Evolutionary conservation across 345 rosid species (phyloP).

Genomic region (Lumnitzera littorea): DNA sequence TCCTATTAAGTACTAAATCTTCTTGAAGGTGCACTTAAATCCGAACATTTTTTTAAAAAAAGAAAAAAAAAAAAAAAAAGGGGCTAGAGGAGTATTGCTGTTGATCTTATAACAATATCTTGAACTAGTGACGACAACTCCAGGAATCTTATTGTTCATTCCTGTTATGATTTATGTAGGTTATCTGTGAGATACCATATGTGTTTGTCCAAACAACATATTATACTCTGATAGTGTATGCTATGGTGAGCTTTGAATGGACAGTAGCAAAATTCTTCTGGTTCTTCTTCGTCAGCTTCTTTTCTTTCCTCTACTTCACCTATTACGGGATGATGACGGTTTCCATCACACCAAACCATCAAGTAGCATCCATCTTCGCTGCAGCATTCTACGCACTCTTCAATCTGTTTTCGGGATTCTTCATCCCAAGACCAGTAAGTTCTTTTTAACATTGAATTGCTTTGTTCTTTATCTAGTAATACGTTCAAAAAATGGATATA

Average conservation of each 20-base stretch:
- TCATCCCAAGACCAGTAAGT: conserved; percentile 38
- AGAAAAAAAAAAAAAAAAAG: too few relatives aligned
- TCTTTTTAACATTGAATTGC: not conserved
- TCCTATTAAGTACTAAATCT: too few relatives aligned
- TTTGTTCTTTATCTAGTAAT: too few relatives aligned
- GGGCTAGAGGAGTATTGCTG: too few relatives aligned
- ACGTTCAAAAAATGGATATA: too few relatives aligned
- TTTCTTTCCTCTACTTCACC: conserved; percentile 51
- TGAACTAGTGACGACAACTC: not conserved
- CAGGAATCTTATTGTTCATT: not conserved
- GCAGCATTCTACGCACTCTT: conserved; percentile 37
- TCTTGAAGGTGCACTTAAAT: too few relatives aligned
- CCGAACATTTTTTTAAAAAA: too few relatives aligned
- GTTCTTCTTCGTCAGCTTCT: conserved; percentile 32
- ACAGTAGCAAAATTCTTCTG: conserved; percentile 37
- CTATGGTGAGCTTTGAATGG: conserved; percentile 43
- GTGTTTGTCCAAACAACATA: conserved; percentile 28
- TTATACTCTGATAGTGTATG: conserved; percentile 35
- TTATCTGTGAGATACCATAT: conserved; percentile 34
- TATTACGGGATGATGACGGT: conserved; percentile 51
- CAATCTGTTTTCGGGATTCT: conserved; percentile 50
- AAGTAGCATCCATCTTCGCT: conserved; percentile 36
- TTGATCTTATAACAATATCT: too few relatives aligned
- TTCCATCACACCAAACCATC: conserved; percentile 46
- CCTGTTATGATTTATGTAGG: conserved; percentile 19